These are phyloP conservation scores for Trichosporon coremiiforme DNA, from an alignment of 1,284 basidiomycete genomes.

Conservation along the genomic window DNA sequence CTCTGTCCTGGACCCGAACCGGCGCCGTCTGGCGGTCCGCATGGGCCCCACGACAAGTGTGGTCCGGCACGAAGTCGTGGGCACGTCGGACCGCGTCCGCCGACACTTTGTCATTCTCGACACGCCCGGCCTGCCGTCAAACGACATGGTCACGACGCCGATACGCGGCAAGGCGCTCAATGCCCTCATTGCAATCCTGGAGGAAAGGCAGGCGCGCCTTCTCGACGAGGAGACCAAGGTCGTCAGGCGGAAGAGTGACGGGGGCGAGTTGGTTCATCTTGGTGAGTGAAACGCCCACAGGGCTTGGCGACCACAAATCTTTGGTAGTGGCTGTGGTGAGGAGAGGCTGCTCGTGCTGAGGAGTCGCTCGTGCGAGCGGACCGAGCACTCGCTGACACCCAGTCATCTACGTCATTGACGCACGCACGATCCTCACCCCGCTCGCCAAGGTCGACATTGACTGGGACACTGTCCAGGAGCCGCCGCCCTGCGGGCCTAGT, in stretches of 20 bases:
- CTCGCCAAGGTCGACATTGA: conserved; percentile 26
- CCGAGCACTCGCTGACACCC: neutral
- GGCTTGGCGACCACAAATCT: no score
- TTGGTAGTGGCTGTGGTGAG: no score
- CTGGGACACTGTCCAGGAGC: conserved; percentile 31
- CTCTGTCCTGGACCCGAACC: conserved; percentile 25
- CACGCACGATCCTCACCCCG: conserved; percentile 37
- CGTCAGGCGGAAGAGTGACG: conserved; percentile 41
- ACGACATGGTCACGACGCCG: conserved; percentile 3
- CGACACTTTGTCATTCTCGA: conserved; percentile 38
- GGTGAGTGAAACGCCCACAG: conserved; percentile 35
- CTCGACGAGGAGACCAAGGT: conserved; percentile 51
- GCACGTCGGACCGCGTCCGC: conserved; percentile 21
- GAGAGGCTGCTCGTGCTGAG: no score
- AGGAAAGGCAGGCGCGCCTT: conserved; percentile 45
- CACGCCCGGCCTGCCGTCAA: conserved; percentile 45
- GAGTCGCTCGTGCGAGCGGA: no score
- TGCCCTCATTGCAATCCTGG: conserved; percentile 44
- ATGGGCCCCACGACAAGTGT: conserved; percentile 25
- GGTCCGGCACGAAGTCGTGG: conserved; percentile 23
- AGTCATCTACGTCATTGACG: conserved; percentile 54
- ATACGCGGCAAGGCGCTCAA: conserved; percentile 36
- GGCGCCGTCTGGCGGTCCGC: conserved; percentile 20
- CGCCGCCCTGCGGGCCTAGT: conserved; percentile 21
- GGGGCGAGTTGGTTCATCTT: conserved; percentile 48